Percentiles rank a stretch among this genome's conserved stretches.
Evolutionary conservation across 495 filamentous ascomycete species (phyloP).

Genomic region (Penicillium cataractarum): DNA sequence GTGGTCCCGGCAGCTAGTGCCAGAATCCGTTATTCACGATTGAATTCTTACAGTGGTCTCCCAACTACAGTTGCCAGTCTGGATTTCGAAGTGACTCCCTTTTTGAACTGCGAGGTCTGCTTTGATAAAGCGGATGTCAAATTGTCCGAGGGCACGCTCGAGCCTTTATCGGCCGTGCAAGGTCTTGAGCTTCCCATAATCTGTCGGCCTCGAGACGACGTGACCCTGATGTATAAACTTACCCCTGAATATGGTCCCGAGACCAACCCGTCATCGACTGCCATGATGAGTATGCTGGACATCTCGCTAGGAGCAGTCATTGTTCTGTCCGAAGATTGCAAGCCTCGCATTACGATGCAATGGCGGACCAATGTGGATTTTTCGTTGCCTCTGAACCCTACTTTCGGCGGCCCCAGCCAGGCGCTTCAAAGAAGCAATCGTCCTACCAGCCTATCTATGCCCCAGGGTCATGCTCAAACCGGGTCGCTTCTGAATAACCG

Average conservation of each 20-base stretch:
- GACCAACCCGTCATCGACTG: slow-evolving; percentile 48
- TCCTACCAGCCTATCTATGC: slow-evolving; percentile 55
- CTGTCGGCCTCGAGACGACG: slow-evolving; percentile 79
- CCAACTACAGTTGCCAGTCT: slow-evolving; percentile 78
- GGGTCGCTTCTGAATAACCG: slow-evolving; percentile 46
- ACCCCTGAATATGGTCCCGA: slow-evolving; percentile 64
- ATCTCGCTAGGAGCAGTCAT: slow-evolving; percentile 71
- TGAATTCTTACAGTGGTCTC: slow-evolving; percentile 64
- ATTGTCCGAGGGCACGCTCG: slow-evolving; percentile 68
- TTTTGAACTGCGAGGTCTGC: slow-evolving; percentile 70
- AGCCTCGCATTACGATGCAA: slow-evolving; percentile 73
- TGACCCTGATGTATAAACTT: slow-evolving; percentile 83
- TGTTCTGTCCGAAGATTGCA: slow-evolving; percentile 64
- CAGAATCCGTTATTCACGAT: slow-evolving; percentile 76
- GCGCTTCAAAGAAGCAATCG: slow-evolving; percentile 53
- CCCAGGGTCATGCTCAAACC: slow-evolving; percentile 22
- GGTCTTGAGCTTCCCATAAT: slow-evolving; percentile 64
- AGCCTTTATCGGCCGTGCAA: slow-evolving; percentile 63
- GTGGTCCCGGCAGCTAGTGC: slow-evolving; percentile 84
- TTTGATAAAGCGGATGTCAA: slow-evolving; percentile 69
- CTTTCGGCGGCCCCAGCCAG: slow-evolving; percentile 65
- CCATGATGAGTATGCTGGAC: slow-evolving; percentile 54
- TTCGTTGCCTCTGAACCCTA: slow-evolving; percentile 65
- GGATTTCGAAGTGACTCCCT: slow-evolving; percentile 86
- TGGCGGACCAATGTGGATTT: slow-evolving; percentile 88